Percentiles rank a stretch among this genome's conserved stretches.
Evolutionary conservation across 768 basidiomycete genomes (phyloP).

Genomic region (Galerina marginata): DNA sequence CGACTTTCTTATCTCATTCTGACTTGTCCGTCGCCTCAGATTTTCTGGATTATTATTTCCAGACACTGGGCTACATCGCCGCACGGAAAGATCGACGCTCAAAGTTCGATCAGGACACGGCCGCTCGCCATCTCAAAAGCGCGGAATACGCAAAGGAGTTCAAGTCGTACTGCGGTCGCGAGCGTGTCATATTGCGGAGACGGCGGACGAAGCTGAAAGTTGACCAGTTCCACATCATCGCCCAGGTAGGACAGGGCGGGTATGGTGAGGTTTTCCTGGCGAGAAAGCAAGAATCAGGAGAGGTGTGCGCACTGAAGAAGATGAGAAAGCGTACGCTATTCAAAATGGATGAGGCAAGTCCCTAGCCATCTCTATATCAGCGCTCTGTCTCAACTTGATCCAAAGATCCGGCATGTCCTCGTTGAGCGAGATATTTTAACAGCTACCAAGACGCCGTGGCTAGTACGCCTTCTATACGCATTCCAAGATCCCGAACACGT

Average conservation of each 20-base stretch:
- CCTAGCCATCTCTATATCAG: background rate
- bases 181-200: slow-evolving; percentile 90
- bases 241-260: slow-evolving; percentile 98
- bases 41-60: slow-evolving; percentile 99
- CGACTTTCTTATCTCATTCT: slow-evolving; percentile 7
- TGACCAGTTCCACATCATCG: slow-evolving; percentile 97
- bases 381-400: background rate
- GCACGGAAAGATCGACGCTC: slow-evolving; percentile 83
- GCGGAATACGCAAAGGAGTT: slow-evolving; percentile 78
- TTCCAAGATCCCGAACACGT: slow-evolving; percentile 93
- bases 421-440: slow-evolving; percentile 98
- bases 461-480: slow-evolving; percentile 92
- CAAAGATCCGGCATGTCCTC: slow-evolving; percentile 93
- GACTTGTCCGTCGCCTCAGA: slow-evolving; percentile 48
- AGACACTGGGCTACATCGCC: slow-evolving; percentile 87
- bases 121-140: slow-evolving; percentile 60
- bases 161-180: slow-evolving; percentile 91
- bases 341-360: slow-evolving; percentile 95
- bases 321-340: slow-evolving; percentile 93
- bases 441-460: slow-evolving; percentile 96
- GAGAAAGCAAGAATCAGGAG: slow-evolving; percentile 92
- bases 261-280: slow-evolving; percentile 98
- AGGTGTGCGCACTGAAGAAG: slow-evolving; percentile 97
- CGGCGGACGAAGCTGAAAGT: slow-evolving; percentile 92
- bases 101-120: slow-evolving; percentile 84